Conservation (phyloP, 2,329 filamentous ascomycete genomes). For the Penicillium brevicompactum region DNA sequence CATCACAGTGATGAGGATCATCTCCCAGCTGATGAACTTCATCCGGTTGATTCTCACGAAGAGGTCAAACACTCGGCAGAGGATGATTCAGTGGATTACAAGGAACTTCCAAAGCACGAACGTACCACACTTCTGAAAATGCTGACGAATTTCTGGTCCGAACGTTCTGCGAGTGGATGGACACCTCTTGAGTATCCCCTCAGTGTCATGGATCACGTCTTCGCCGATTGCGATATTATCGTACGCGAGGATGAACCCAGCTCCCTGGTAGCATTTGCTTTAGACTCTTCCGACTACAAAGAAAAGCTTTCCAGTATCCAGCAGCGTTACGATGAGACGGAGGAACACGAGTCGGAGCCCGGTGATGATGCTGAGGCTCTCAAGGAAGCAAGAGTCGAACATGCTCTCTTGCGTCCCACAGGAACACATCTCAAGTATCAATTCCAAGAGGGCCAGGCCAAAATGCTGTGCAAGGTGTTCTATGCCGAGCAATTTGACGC, state of each 20-base stretch:
- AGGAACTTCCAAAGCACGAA: conserved; percentile 87
- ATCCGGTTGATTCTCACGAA: conserved; percentile 59
- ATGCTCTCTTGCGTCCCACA: conserved; percentile 78
- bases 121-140: conserved; percentile 93
- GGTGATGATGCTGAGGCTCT: conserved; percentile 44
- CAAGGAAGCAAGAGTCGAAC: conserved; percentile 76
- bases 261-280: conserved; percentile 89
- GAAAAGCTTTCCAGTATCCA: conserved; percentile 67
- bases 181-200: conserved; percentile 88
- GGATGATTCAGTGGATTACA: conserved; percentile 59
- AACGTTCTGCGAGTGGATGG: conserved; percentile 95
- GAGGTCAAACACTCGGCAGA: conserved; percentile 54
- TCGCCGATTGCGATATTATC: conserved; percentile 95
- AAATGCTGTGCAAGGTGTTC: conserved; percentile 97
- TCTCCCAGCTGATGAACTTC: conserved; percentile 67
- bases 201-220: conserved; percentile 85
- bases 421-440: conserved; percentile 96
- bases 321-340: conserved; percentile 34
- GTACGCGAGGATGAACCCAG: conserved; percentile 97
- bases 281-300: conserved; percentile 85
- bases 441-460: conserved; percentile 89
- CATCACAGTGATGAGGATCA: conserved; percentile 72
- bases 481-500: conserved; percentile 98
- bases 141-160: conserved; percentile 97
- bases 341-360: conserved; percentile 26